These are phyloP conservation scores for Conidiobolus incongruus DNA, from an alignment of 371 early-diverging fungal genomes.

Conservation along the genomic window DNA sequence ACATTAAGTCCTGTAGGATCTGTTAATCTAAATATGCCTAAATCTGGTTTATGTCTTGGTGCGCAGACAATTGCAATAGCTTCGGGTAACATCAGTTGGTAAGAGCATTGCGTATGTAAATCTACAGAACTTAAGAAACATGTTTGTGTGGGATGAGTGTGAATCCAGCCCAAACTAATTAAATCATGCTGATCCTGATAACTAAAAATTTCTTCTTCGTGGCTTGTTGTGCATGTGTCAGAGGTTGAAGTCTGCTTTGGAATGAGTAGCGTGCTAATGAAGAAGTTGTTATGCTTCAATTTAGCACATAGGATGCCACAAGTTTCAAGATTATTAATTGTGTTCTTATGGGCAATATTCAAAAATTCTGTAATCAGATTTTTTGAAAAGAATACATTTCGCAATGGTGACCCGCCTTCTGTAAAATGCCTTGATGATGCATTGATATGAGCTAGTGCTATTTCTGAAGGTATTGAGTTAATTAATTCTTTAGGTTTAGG, in stretches of 20 bases:
- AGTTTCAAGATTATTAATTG: conserved; percentile 61
- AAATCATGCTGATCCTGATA: conserved; percentile 49
- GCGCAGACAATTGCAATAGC: conserved; percentile 85
- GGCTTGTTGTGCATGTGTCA: conserved; percentile 66
- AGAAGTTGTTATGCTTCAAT: conserved; percentile 38
- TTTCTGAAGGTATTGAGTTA: too few relatives aligned
- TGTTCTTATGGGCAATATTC: conserved; percentile 50
- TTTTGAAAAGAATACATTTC: conserved; percentile 37
- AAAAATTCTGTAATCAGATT: conserved; percentile 36
- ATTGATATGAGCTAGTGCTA: too few relatives aligned
- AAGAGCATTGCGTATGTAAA: conserved; percentile 79
- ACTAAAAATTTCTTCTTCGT: conserved; percentile 70
- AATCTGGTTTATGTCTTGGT: conserved; percentile 46
- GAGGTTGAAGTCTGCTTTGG: conserved; percentile 76
- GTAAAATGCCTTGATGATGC: too few relatives aligned
- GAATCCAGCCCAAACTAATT: conserved; percentile 80
- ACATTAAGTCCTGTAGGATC: conserved; percentile 69
- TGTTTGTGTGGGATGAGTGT: conserved; percentile 83
- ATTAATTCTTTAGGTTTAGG: too few relatives aligned
- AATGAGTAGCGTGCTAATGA: conserved; percentile 57
- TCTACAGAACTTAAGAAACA: conserved; percentile 85
- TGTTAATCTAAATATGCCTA: conserved; percentile 53
- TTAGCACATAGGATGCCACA: conserved; percentile 73
- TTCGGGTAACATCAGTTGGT: conserved; percentile 81
- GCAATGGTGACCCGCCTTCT: conserved; percentile 36